Evolutionary conservation across 495 filamentous ascomycete species (phyloP).

Genomic region (Xylona heveae): DNA sequence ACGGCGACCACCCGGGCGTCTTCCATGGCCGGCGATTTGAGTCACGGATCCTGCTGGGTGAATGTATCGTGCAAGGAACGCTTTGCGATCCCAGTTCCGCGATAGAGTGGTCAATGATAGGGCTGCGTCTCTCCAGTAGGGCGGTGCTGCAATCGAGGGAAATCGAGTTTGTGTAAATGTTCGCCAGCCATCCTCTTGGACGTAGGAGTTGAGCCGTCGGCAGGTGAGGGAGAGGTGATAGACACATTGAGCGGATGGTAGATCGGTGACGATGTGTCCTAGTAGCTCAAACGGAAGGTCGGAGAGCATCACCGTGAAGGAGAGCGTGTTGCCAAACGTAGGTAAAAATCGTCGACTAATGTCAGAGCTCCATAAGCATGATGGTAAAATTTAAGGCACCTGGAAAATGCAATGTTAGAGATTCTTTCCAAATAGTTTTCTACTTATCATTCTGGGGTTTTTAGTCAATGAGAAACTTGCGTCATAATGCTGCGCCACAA

Average conservation of each 20-base stretch:
- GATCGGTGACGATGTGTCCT: slow-evolving; percentile 27
- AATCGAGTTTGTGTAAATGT: slow-evolving; percentile 35
- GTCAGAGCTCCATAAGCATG: too few relatives aligned
- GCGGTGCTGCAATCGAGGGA: slow-evolving; percentile 18
- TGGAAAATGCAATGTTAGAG: too few relatives aligned
- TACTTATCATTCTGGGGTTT: too few relatives aligned
- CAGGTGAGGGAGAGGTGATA: slow-evolving; percentile 26
- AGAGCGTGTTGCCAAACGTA: too few relatives aligned
- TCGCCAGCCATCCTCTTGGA: slow-evolving; percentile 32
- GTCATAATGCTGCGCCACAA: too few relatives aligned
- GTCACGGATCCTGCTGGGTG: slow-evolving; percentile 16
- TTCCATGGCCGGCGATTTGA: slow-evolving; percentile 10
- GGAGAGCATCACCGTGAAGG: too few relatives aligned
- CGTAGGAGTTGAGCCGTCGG: slow-evolving; percentile 24
- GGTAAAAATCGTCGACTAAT: too few relatives aligned
- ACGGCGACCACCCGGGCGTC: slow-evolving; percentile 11
- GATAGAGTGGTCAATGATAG: slow-evolving; percentile 34
- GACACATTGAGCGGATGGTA: slow-evolving; percentile 29
- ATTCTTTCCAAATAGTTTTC: too few relatives aligned
- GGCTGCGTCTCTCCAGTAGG: slow-evolving; percentile 29
- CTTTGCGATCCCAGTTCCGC: slow-evolving; percentile 35
- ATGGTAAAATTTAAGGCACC: too few relatives aligned
- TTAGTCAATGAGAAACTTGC: too few relatives aligned
- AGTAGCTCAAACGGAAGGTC: slow-evolving; percentile 42
- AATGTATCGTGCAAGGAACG: slow-evolving; percentile 31